phyloP scores from a whole-genome alignment of 2,329 filamentous ascomycete species.

The Davidsoniella neocaledoniae region DNA sequence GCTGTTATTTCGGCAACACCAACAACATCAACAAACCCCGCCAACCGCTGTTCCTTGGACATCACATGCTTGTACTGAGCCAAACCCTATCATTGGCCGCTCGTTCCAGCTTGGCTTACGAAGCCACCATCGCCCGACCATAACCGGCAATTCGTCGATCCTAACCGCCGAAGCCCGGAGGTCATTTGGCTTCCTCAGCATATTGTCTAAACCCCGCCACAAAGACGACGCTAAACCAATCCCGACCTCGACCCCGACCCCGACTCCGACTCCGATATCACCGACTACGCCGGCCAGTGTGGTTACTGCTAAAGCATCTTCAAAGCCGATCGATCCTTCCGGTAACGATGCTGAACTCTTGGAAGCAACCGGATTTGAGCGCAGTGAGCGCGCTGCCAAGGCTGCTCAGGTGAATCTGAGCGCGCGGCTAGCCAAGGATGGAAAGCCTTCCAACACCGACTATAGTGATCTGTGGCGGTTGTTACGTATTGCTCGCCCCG shows the following conservation, averaged over 20 bases:
- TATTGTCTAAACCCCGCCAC: not conserved
- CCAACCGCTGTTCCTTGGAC: too few species aligned
- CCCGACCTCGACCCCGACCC: not conserved
- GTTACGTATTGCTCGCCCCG: conserved; percentile 75
- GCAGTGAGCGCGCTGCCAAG: conserved; percentile 70
- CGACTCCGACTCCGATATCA: not conserved
- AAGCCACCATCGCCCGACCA: too few species aligned
- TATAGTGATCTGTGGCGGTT: conserved; percentile 68
- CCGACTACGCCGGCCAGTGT: not conserved
- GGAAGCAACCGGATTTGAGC: conserved; percentile 32
- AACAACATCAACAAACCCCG: too few species aligned
- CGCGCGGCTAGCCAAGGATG: conserved; percentile 74
- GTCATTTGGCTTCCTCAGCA: conserved; percentile 4
- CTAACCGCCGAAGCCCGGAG: not conserved
- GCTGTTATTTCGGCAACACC: too few species aligned
- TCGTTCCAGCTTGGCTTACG: too few species aligned
- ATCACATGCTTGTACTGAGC: too few species aligned
- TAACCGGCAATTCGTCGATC: not conserved
- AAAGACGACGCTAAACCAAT: conserved; percentile 1
- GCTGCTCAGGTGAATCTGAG: conserved; percentile 81
- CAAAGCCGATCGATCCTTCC: conserved; percentile 3
- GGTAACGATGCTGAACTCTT: conserved; percentile 24
- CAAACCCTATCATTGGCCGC: too few species aligned
- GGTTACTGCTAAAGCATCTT: conserved; percentile 4
- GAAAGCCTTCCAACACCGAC: conserved; percentile 35